phyloP scores from a whole-genome alignment of 83 land plant genomes.

The Picea abies region DNA sequence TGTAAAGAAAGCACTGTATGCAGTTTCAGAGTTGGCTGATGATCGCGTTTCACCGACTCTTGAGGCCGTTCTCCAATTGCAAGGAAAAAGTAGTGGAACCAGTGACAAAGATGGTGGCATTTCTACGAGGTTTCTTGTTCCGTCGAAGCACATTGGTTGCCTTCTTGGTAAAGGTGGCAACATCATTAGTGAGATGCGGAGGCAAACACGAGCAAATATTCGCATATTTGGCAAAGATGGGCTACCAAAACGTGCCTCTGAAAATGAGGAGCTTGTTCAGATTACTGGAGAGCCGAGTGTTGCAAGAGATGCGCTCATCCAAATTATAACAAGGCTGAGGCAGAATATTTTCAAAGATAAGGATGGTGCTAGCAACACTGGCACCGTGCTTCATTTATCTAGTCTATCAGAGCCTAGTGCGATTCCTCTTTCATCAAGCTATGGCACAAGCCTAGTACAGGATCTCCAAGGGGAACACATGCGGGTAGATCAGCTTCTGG shows the following conservation, averaged over 20 bases:
- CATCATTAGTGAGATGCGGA: no score
- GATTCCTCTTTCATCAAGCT: slow-evolving; percentile 28
- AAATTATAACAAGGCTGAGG: no score
- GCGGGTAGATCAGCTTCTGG: slow-evolving; percentile 13
- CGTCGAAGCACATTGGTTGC: no score
- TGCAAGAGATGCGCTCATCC: no score
- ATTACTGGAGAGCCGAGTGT: no score
- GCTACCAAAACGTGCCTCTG: slow-evolving; percentile 43
- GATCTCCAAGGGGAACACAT: slow-evolving; percentile 32
- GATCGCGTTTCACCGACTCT: slow-evolving; percentile 46
- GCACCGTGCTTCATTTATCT: no score
- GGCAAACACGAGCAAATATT: slow-evolving; percentile 57
- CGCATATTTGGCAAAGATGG: slow-evolving; percentile 52
- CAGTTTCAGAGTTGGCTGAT: slow-evolving; percentile 57
- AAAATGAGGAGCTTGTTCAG: slow-evolving; percentile 56
- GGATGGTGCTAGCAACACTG: no score
- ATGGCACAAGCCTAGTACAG: slow-evolving; percentile 35
- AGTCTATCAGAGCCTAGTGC: slow-evolving; percentile 31
- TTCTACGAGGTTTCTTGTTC: no score
- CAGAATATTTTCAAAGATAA: no score
- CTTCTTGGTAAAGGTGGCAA: no score
- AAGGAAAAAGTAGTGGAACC: slow-evolving; percentile 56
- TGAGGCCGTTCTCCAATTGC: no score
- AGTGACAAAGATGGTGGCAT: slow-evolving; percentile 39
- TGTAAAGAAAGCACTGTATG: slow-evolving; percentile 52